Conservation (phyloP, 352 stramenopile genomes). For the Globisporangium nagaii region DNA sequence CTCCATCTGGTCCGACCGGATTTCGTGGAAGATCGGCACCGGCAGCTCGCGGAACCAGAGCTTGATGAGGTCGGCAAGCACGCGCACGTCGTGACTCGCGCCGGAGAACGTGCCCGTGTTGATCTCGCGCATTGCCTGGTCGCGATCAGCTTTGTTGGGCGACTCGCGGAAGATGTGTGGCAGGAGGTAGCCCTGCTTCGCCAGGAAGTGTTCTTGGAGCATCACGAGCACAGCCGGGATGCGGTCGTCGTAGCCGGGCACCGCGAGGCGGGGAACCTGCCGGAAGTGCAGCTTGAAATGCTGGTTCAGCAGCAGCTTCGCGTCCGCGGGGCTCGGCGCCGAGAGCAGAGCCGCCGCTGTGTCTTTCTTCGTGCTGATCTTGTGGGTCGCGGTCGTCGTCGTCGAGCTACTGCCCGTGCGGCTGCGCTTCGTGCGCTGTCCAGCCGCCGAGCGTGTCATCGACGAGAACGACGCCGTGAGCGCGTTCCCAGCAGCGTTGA, state of each 20-base stretch:
- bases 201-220: constrained; percentile 76
- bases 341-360: not conserved
- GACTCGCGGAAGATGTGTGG: constrained; percentile 88
- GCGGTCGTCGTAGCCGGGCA: constrained; percentile 66
- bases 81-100: constrained; percentile 62
- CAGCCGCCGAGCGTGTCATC: not conserved
- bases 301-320: constrained; percentile 65
- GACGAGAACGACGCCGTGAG: constrained; percentile 9
- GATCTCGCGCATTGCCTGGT: constrained; percentile 78
- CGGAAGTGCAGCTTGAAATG: constrained; percentile 80
- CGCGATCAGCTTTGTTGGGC: constrained; percentile 80
- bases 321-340: constrained; percentile 15
- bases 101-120: constrained; percentile 74
- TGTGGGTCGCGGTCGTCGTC: constrained; percentile 10
- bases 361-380: constrained; percentile 2
- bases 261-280: constrained; percentile 56
- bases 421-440: constrained; percentile 21
- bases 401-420: constrained; percentile 37
- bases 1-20: constrained; percentile 67
- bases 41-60: constrained; percentile 87
- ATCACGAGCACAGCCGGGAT: constrained; percentile 85
- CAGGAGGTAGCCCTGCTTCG: constrained; percentile 50
- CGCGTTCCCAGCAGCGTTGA: constrained; percentile 5
- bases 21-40: constrained; percentile 74
- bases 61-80: constrained; percentile 88